Evolutionary conservation across 345 rosid genomes (phyloP).

Genomic region (Laguncularia racemosa): DNA sequence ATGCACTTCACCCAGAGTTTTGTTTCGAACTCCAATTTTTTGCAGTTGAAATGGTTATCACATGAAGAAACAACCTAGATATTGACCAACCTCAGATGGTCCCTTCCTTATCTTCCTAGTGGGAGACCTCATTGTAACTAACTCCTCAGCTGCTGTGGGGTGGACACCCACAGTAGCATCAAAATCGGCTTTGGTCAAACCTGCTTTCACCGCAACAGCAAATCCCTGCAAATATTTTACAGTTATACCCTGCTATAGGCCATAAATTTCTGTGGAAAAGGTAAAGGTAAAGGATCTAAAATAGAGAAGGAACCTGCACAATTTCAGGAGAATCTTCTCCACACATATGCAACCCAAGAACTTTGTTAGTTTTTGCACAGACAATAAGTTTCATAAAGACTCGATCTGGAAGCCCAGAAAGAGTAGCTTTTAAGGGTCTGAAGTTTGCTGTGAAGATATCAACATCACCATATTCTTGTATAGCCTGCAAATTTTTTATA

Average conservation of each 20-base stretch:
- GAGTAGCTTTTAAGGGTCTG: conserved; percentile 86
- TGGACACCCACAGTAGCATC: conserved; percentile 91
- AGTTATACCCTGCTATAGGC: neutral
- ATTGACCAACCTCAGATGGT: conserved; percentile 55
- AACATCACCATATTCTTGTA: conserved; percentile 58
- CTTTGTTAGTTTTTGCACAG: conserved; percentile 64
- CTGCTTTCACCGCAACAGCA: conserved; percentile 92
- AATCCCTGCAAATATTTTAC: conserved; percentile 45
- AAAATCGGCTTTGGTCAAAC: conserved; percentile 80
- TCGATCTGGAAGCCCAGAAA: conserved; percentile 92
- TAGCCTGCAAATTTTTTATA: conserved; percentile 48
- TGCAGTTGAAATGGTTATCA: neutral
- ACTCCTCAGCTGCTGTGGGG: conserved; percentile 88
- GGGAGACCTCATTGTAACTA: conserved; percentile 87
- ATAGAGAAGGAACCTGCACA: conserved; percentile 42
- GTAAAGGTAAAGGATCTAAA: neutral
- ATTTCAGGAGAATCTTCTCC: conserved; percentile 95
- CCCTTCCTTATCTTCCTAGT: conserved; percentile 57
- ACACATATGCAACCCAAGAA: conserved; percentile 82
- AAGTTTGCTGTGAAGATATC: conserved; percentile 85
- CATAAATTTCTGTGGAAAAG: neutral
- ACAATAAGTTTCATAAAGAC: conserved; percentile 83
- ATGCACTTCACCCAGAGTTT: too few species aligned
- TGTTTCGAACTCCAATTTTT: too few species aligned
- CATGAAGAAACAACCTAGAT: neutral